Base-by-base conservation (phyloP, 2,329 filamentous ascomycete species). In the Bipolaris sorokiniana region DNA sequence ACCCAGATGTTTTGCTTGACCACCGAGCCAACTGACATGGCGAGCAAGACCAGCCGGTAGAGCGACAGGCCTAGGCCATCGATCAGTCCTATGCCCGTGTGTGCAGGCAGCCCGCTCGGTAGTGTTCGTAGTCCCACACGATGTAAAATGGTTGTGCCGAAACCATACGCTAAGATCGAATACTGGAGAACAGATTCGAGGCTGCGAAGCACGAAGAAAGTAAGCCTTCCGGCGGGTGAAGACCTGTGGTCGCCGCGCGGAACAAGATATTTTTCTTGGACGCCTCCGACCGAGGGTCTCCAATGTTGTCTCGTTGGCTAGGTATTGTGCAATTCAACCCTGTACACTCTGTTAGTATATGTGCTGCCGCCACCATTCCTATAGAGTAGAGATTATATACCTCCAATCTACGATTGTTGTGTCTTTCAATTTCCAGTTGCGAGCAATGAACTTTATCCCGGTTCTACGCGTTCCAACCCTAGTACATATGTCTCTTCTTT, bases 1-100 rank as follows among this genome's bases (percentile, higher is more conserved):
- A 82, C 73, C 82, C 83, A 85, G 72, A 82, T 82, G 64, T 83
- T 81, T 57, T 88, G 85, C 76, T 88, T 88, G 26, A 82, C 55
- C 22, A 79, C 76, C 37, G 78, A 79, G 51, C 81, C 85, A 40
- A 79, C 74, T 20, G 82, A 77, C 82, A 88, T 85, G 51, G 72
- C 75, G 5, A 87, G 70, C 7, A 88, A 73, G 44, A 85, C 75
- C 7, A 81, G 73, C 23, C 81, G 77, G 61, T 83, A 81, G 0
- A 79, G 81, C 16, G 82, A 83, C 0, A 87, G 78, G 10, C 77
- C 78, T 2, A 83, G 69, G 26, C 65, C 64, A 62, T 82, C 77
- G 59, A 83, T 70, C 31, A 65, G 54, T 11, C 72, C 60, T 11
- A 77, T 73, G 44, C 76, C 75, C 3, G 77, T 78, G 42, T 76